phyloP scores from a whole-genome alignment of 495 filamentous ascomycete genomes.

The Neurospora terricola region DNA sequence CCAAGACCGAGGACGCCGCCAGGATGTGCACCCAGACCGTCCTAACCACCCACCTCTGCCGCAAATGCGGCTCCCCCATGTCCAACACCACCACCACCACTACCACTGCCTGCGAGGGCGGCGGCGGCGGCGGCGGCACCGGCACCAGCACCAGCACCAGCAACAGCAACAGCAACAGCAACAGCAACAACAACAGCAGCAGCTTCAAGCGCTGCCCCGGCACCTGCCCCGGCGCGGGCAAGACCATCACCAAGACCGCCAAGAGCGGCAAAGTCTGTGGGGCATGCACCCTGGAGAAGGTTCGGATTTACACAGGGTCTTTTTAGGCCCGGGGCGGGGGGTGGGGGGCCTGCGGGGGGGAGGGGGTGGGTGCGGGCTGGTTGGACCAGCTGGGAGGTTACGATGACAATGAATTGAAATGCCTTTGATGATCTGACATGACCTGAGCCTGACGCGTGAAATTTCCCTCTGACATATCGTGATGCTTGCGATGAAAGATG shows the following conservation, averaged over 20 bases:
- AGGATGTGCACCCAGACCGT: not conserved
- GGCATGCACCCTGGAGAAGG: not conserved
- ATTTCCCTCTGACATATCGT: not conserved
- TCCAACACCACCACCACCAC: not conserved
- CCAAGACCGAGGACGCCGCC: not conserved
- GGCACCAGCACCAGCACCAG: not conserved
- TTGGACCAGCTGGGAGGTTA: not conserved
- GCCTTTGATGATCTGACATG: not conserved
- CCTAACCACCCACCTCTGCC: not conserved
- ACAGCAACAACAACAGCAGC: not conserved
- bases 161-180: not conserved
- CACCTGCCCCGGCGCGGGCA: not conserved
- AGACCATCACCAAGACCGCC: not conserved
- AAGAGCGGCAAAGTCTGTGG: not conserved
- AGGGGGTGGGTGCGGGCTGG: not conserved
- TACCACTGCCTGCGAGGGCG: not conserved
- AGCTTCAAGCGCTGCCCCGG: not conserved
- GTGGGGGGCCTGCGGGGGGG: not conserved
- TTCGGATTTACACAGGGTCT: not conserved
- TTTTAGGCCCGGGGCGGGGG: not conserved
- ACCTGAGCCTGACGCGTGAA: not conserved
- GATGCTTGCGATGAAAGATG: not conserved
- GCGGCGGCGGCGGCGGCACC: not conserved
- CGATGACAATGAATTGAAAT: not conserved
- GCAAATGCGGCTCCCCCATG: not conserved